Percentiles rank a stretch among this genome's conserved stretches.
phyloP scores from a whole-genome alignment of 192 early-diverging fungal genomes.

The Backusella parvicylindrica region DNA sequence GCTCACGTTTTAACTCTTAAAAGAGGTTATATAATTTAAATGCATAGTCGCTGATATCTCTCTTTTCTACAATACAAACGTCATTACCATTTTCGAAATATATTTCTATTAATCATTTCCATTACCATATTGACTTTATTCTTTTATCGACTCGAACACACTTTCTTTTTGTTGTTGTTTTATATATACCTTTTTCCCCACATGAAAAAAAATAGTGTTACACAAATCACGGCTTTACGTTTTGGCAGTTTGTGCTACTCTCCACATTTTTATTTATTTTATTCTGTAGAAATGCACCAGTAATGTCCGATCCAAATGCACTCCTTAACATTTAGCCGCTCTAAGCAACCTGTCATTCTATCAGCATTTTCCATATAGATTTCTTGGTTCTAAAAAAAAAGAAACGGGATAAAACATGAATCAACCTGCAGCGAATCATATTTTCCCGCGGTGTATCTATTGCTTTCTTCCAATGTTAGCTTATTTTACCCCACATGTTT shows the following conservation, averaged over 20 bases:
- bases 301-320: neutral
- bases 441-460: neutral
- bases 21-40: neutral
- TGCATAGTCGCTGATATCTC: neutral
- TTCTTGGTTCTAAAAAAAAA: neutral
- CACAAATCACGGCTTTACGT: constrained; percentile 12
- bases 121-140: neutral
- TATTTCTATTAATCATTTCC: neutral
- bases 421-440: neutral
- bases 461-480: neutral
- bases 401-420: neutral
- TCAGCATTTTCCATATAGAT: neutral
- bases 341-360: neutral
- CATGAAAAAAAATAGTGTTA: neutral
- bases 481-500: neutral
- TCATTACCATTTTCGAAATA: neutral
- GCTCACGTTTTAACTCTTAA: neutral
- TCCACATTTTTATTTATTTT: neutral
- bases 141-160: too few species aligned
- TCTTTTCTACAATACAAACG: neutral
- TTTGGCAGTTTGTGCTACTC: neutral
- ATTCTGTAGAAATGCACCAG: neutral
- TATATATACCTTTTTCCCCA: neutral
- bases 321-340: constrained; percentile 11
- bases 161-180: neutral